Conservation (phyloP, 2,329 filamentous ascomycete species). For the Botryosphaeria dothidea region DNA sequence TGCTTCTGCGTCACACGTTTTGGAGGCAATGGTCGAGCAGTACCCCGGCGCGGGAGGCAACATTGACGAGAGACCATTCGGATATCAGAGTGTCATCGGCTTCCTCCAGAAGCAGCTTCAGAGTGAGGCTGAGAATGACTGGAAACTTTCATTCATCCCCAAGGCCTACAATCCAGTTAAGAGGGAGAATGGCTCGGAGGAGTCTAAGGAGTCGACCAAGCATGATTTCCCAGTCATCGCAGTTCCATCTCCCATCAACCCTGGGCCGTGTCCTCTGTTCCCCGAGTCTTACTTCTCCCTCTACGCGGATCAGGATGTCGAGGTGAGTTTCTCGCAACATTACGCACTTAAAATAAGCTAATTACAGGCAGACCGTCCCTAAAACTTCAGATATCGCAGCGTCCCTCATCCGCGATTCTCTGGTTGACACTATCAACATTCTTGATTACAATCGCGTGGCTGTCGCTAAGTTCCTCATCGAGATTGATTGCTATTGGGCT, state of each 20-base stretch:
- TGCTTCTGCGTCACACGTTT: constrained; percentile 79
- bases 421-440: constrained; percentile 91
- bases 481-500: constrained; percentile 92
- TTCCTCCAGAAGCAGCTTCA: constrained; percentile 86
- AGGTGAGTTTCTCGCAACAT: constrained; percentile 34
- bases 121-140: constrained; percentile 70
- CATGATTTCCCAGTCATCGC: constrained; percentile 75
- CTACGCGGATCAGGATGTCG: constrained; percentile 81
- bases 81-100: constrained; percentile 71
- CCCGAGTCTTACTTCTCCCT: constrained; percentile 95
- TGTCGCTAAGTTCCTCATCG: constrained; percentile 85
- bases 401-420: constrained; percentile 78
- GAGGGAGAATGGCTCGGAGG: constrained; percentile 61
- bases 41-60: constrained; percentile 53
- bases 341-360: not conserved
- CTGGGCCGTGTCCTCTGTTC: constrained; percentile 76
- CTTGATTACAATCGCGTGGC: constrained; percentile 89
- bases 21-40: constrained; percentile 84
- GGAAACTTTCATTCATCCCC: constrained; percentile 69
- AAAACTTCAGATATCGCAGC: constrained; percentile 73
- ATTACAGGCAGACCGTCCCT: constrained; percentile 66
- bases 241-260: constrained; percentile 73
- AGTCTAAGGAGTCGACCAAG: constrained; percentile 59
- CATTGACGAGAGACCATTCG: constrained; percentile 62
- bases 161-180: constrained; percentile 51